Base-by-base conservation (phyloP, 768 basidiomycete species). In the Cantharellus anzutake region DNA sequence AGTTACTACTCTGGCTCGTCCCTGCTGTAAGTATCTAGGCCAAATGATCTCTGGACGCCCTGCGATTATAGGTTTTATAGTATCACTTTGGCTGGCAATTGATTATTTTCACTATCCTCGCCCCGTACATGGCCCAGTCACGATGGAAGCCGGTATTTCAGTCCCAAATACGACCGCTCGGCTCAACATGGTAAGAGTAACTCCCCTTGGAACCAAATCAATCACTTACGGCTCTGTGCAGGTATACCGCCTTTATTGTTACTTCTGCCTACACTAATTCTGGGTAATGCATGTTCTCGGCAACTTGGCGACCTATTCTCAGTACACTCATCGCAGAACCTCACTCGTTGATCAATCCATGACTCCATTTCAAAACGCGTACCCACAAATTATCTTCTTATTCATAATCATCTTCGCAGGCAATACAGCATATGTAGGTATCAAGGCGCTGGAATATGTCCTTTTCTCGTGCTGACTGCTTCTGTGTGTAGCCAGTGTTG, bases 401-500 rank as follows among this genome's bases (percentile, higher is more conserved):
- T 74, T 80, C 0, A 71, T 91, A 52, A 71, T 88, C 35, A 84
- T 97, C 63, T 70, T 97, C 53, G 91, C 89, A 56, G 94, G 94
- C 5, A 97, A 98, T 67, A 96, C 92, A 51, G 84, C 80, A 34
- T 94, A 89, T 66, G 92, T 94, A 66, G 76, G 90, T 83, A 3
- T 3, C 11, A 29, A 29, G 20, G n/a, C 16, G n/a, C 4, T 42
- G 2, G n/a, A 1, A 2, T 53, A 39, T 52, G 41, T 50, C 48
- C 56, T 51, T 41, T 4, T 5, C 39, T 62, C 42, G 39, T 39
- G 42, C 29, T 58, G 42, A 50, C 60, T 42, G 4, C 57, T 3
- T 59, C 35, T 60, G 34, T 59, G 91, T 29, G 11, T 58, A 58
- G 88, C 90, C 90, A 50, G 76, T 93, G 61, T 82, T 92, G 91